Evolutionary conservation across 23 red algal genomes (phyloP).

Genomic region (Gracilaria caudata): DNA sequence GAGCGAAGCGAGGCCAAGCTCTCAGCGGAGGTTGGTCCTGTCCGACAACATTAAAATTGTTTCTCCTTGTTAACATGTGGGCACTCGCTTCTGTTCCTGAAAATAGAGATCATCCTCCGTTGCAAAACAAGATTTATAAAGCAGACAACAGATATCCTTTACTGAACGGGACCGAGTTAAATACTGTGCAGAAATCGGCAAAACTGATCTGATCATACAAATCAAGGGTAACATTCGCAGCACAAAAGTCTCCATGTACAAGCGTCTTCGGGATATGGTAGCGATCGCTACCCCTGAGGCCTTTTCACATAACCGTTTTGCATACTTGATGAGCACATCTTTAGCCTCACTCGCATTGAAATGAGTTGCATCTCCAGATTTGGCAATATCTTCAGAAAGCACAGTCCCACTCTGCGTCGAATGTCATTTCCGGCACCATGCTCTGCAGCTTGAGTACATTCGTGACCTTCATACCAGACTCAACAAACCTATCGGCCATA

Average conservation of each 20-base stretch:
- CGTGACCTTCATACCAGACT: neutral
- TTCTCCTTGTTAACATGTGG: too few relatives aligned
- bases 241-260: conserved; percentile 9
- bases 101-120: neutral
- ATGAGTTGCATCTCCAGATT: neutral
- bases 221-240: neutral
- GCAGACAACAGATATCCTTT: neutral
- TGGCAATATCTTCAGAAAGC: neutral
- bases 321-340: neutral
- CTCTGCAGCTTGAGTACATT: neutral
- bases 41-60: too few relatives aligned
- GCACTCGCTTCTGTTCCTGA: too few relatives aligned
- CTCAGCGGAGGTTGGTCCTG: too few relatives aligned
- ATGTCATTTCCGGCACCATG: neutral
- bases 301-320: neutral
- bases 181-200: neutral
- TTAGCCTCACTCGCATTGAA: neutral
- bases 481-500: neutral
- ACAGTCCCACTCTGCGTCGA: neutral
- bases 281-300: neutral
- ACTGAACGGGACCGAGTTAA: conserved; percentile 1
- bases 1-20: too few relatives aligned
- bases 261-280: neutral
- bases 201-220: neutral
- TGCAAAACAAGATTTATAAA: neutral